Evolutionary conservation across 768 basidiomycete species (phyloP).

Genomic region (Amanita polypyramis): DNA sequence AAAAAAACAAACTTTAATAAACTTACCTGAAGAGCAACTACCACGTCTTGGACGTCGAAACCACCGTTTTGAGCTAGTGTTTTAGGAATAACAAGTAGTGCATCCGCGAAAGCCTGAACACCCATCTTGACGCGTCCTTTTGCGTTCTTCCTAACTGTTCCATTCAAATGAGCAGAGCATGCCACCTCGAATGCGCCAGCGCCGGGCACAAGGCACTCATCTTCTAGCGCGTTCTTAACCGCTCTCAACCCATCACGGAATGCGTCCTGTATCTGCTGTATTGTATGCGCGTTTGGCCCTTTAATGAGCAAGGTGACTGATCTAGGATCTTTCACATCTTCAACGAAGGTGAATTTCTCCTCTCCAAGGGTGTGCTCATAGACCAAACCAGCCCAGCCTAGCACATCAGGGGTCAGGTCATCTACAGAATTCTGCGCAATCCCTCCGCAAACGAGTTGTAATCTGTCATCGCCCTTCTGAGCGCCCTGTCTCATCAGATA

Average conservation of each 20-base stretch:
- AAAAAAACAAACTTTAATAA: neutral
- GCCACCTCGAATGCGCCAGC: conserved; percentile 97
- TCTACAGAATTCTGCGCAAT: conserved; percentile 97
- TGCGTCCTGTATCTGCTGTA: conserved; percentile 95
- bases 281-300: conserved; percentile 95
- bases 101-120: conserved; percentile 94
- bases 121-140: conserved; percentile 97
- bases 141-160: conserved; percentile 69
- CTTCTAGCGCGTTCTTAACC: conserved; percentile 95
- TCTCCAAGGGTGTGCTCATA: conserved; percentile 99
- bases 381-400: conserved; percentile 96
- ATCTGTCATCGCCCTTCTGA: conserved; percentile 27
- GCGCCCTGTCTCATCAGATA: conserved; percentile 3
- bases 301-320: conserved; percentile 95
- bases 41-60: conserved; percentile 91
- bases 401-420: conserved; percentile 80
- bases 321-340: conserved; percentile 93
- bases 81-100: conserved; percentile 90
- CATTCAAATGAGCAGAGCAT: conserved; percentile 76
- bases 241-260: conserved; percentile 92
- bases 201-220: conserved; percentile 82
- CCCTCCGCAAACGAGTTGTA: conserved; percentile 93
- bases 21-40: conserved; percentile 79
- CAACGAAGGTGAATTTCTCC: conserved; percentile 97
- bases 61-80: conserved; percentile 94